Conservation (phyloP, 2,329 filamentous ascomycete genomes). For the Epichloe elymi region DNA sequence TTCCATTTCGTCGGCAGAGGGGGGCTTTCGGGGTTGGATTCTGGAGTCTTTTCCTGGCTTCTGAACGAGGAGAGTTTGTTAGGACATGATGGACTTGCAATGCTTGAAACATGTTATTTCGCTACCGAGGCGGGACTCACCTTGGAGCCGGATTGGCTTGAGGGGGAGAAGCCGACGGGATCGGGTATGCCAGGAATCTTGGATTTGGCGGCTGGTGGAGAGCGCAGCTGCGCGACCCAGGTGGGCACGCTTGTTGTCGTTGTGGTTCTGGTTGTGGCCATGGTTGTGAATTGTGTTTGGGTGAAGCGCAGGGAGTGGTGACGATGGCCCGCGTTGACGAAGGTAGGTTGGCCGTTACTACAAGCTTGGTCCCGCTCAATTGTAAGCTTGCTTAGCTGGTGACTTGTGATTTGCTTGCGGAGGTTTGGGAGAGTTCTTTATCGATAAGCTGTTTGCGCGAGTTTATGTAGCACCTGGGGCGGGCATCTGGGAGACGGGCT, state of each 20-base stretch:
- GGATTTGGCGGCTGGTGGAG: slow-evolving; percentile 50
- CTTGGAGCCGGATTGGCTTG: slow-evolving; percentile 42
- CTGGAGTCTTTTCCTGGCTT: slow-evolving; percentile 40
- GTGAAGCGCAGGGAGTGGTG: neutral
- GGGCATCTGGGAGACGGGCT: neutral
- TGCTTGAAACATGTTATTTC: neutral
- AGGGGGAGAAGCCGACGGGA: slow-evolving; percentile 69
- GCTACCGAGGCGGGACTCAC: slow-evolving; percentile 20
- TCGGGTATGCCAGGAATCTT: slow-evolving; percentile 62
- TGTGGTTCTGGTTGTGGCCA: slow-evolving; percentile 21
- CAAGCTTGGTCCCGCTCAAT: neutral
- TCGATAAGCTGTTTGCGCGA: slow-evolving; percentile 2
- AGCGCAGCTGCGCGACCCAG: slow-evolving; percentile 76
- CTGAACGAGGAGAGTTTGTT: slow-evolving; percentile 15
- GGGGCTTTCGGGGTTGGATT: slow-evolving; percentile 45
- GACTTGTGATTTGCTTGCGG: neutral
- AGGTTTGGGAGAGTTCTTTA: neutral
- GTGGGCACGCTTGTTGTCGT: slow-evolving; percentile 37
- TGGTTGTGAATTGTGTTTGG: neutral
- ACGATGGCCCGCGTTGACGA: neutral
- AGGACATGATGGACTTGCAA: neutral
- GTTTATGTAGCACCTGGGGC: neutral
- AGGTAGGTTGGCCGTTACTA: neutral
- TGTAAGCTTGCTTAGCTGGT: no score
- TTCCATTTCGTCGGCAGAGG: slow-evolving; percentile 77